Base-by-base conservation (phyloP, 805 yeast genomes). In the Candida golubevii region DNA sequence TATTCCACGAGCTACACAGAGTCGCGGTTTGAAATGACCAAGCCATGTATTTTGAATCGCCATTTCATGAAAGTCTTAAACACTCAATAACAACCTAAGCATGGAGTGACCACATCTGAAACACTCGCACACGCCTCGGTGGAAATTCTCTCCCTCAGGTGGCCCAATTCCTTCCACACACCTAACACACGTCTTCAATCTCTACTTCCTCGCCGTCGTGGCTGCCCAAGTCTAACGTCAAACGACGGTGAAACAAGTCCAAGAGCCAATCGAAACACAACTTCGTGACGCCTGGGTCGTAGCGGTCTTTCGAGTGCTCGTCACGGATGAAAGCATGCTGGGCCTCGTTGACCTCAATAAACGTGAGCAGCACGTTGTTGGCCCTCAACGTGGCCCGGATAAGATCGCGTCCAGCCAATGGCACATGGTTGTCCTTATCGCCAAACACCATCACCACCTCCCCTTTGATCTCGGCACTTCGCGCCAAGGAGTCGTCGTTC, bases 271-370 rank as follows among this genome's bases (percentile, higher is more conserved):
- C 83, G 53, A 81, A 66, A 57, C 91, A 83, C 28, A 79, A 69
- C 50, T 73, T 69, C 15, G 93, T 85, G 43, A 82, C 76, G 1
- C 88, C 88, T n/a, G 88, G 79, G 60, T 85, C 93, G 58, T 78
- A 85, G 56, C 93, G 71, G n/a, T 87, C 95, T 65, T 84, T 85
- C 51, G 88, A 81, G 48, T 71, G 65, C 57, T 85, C 93, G 59
- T 85, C 95, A 50, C 93, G 72, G 42, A 85, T 83, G 55, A 85
- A 85, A 0, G 95, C 93, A 54, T 86, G 95, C 61, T 85, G 89
- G 11, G 95, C 93, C 51, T 78, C 89, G 54, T 82, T 77, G 42
- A 85, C 69, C 62, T 85, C 95, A 66, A 82, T 74, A 59, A 85
- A 83, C 0, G 88, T 82, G 62, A 83, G 77, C 46, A 74, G 79